Percentiles rank a stretch among this genome's conserved stretches.
phyloP scores from a whole-genome alignment of 441 rosid species.

The Bocquillonia castaneifolia region DNA sequence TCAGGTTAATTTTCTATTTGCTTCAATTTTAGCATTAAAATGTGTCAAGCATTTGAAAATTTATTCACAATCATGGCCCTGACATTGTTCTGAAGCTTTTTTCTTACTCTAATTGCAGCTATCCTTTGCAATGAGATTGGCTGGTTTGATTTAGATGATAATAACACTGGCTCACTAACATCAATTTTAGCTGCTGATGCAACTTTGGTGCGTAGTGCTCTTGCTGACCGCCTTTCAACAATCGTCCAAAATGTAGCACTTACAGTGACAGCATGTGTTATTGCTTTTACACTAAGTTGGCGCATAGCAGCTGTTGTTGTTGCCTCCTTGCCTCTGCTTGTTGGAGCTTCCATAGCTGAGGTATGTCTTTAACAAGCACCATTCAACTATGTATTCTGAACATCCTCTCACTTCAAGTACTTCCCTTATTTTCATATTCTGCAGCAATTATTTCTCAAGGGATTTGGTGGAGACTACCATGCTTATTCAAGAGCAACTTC shows the following conservation, averaged over 20 bases:
- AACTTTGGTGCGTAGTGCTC: slow-evolving; percentile 63
- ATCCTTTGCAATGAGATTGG: slow-evolving; percentile 71
- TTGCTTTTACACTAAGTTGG: slow-evolving; percentile 70
- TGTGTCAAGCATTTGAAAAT: background rate
- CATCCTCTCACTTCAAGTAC: background rate
- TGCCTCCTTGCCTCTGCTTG: slow-evolving; percentile 71
- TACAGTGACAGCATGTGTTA: slow-evolving; percentile 62
- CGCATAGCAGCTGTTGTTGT: slow-evolving; percentile 67
- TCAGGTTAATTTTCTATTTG: slow-evolving; percentile 42
- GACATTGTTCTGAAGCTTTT: slow-evolving; percentile 4
- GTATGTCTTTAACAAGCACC: slow-evolving; percentile 31
- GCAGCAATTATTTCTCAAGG: slow-evolving; percentile 85
- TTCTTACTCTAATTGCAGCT: slow-evolving; percentile 38
- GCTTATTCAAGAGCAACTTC: slow-evolving; percentile 63
- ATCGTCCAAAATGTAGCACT: slow-evolving; percentile 69
- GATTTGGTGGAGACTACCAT: slow-evolving; percentile 75
- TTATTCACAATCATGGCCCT: background rate
- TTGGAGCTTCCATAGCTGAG: slow-evolving; percentile 72
- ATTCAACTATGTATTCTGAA: background rate
- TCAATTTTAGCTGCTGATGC: slow-evolving; percentile 76
- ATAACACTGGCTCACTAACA: slow-evolving; percentile 60
- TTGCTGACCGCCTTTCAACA: slow-evolving; percentile 78
- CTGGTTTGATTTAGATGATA: slow-evolving; percentile 79
- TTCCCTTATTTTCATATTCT: slow-evolving; percentile 6
- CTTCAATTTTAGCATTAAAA: slow-evolving; percentile 1